A percentile compares a stretch with the other conserved stretches of the same genome.
These are phyloP conservation scores for Daldinia childiae DNA, from an alignment of 495 filamentous ascomycete genomes.

Conservation along the genomic window DNA sequence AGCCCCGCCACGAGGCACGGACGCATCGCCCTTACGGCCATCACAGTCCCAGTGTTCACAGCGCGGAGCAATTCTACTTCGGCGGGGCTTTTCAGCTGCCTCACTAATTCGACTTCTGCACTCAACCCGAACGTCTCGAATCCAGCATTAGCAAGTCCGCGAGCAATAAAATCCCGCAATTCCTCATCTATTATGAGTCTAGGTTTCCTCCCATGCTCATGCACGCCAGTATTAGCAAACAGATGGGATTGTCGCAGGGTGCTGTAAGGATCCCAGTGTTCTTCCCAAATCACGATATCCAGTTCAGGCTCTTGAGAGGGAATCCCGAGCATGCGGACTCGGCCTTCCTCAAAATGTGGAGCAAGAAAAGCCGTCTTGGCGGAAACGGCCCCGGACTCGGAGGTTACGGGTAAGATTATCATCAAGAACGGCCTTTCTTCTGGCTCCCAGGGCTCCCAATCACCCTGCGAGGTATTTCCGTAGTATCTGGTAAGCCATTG, in stretches of 20 bases:
- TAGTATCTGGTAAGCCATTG: constrained; percentile 52
- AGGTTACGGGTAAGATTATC: constrained; percentile 55
- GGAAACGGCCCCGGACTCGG: constrained; percentile 49
- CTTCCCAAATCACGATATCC: constrained; percentile 62
- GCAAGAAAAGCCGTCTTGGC: constrained; percentile 62
- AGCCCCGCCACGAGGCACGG: constrained; percentile 61
- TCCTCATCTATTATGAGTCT: constrained; percentile 66
- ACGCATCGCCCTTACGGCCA: constrained; percentile 63
- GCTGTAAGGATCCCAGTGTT: constrained; percentile 65
- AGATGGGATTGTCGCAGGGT: constrained; percentile 53
- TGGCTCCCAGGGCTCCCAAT: constrained; percentile 69
- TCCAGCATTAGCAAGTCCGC: constrained; percentile 57
- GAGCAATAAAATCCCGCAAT: constrained; percentile 64
- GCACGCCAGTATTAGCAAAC: constrained; percentile 23
- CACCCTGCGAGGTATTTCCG: constrained; percentile 61
- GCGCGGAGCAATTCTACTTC: constrained; percentile 63
- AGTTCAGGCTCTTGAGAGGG: constrained; percentile 54
- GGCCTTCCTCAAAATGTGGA: constrained; percentile 63
- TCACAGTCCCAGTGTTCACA: constrained; percentile 67
- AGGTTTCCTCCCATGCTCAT: constrained; percentile 30
- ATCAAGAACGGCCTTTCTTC: constrained; percentile 67
- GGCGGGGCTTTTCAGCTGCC: constrained; percentile 59
- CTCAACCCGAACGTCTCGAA: constrained; percentile 59
- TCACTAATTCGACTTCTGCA: constrained; percentile 59
- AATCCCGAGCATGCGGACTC: constrained; percentile 62